Conservation (phyloP, 805 yeast species). For the Tetrapisispora namnaoensis region DNA sequence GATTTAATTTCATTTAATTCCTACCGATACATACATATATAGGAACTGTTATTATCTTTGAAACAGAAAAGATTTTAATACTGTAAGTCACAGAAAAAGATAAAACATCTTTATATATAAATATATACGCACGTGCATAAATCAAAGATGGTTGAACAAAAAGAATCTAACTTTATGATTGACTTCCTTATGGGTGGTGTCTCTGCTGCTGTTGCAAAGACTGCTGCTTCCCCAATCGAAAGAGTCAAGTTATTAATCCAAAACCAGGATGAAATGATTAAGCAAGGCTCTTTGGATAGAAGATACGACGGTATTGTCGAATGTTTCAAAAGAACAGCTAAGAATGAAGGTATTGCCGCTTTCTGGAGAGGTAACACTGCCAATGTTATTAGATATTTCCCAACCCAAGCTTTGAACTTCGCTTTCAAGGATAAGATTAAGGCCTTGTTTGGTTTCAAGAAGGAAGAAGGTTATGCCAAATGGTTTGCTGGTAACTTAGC, state of each 20-base stretch:
- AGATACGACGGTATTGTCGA: conserved; percentile 86
- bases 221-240: conserved; percentile 96
- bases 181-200: conserved; percentile 83
- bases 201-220: conserved; percentile 96
- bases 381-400: conserved; percentile 97
- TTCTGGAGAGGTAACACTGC: conserved; percentile 99
- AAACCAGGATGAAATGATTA: conserved; percentile 97
- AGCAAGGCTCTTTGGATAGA: conserved; percentile 87
- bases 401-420: conserved; percentile 96
- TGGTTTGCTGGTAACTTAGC: conserved; percentile 99
- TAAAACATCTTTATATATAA: too few relatives aligned
- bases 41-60: not conserved
- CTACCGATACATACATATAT: too few relatives aligned
- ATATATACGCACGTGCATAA: not conserved
- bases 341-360: conserved; percentile 82
- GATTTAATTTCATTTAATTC: too few relatives aligned
- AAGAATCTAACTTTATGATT: conserved; percentile 39
- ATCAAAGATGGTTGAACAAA: conserved; percentile 19
- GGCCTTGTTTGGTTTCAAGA: conserved; percentile 93
- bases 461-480: conserved; percentile 82
- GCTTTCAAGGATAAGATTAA: conserved; percentile 98
- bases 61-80: not conserved
- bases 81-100: not conserved
- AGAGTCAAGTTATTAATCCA: conserved; percentile 94
- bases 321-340: conserved; percentile 91